Percentiles rank a stretch among this genome's conserved stretches.
These are phyloP conservation scores for Persicaria maculosa DNA, from an alignment of 148 eudicot species.

Conservation along the genomic window DNA sequence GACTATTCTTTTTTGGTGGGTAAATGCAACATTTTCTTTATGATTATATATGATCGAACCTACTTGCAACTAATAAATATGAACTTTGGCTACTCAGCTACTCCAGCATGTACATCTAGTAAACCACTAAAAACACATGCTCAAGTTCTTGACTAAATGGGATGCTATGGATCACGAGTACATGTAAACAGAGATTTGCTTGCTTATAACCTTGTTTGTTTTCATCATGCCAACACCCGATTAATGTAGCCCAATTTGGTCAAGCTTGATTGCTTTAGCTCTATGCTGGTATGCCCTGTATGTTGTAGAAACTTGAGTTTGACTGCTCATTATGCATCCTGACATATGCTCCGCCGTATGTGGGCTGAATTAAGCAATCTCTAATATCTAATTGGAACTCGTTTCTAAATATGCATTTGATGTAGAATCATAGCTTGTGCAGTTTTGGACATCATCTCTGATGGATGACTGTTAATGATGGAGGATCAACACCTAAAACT, in stretches of 20 bases:
- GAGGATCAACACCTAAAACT: too few relatives aligned
- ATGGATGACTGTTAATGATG: too few relatives aligned
- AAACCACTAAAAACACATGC: background rate
- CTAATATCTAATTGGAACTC: too few relatives aligned
- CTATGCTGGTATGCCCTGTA: too few relatives aligned
- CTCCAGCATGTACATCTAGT: background rate
- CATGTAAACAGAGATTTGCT: background rate
- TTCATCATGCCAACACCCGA: background rate
- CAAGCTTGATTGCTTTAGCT: too few relatives aligned
- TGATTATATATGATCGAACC: background rate
- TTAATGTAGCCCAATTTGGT: background rate
- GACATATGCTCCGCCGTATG: too few relatives aligned
- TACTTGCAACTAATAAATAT: background rate
- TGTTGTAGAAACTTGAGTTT: too few relatives aligned
- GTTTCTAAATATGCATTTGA: too few relatives aligned
- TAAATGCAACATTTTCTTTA: constrained; percentile 2
- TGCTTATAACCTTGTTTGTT: background rate
- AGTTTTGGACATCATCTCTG: too few relatives aligned
- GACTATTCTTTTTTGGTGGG: constrained; percentile 26
- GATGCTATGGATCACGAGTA: background rate
- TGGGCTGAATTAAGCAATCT: too few relatives aligned
- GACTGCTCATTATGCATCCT: too few relatives aligned
- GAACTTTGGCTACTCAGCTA: background rate
- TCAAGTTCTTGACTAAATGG: background rate
- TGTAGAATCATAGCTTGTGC: too few relatives aligned